Percentiles rank a stretch among this genome's conserved stretches.
Conservation (phyloP, 495 filamentous ascomycete species). For the Apodospora peruviana region DNA sequence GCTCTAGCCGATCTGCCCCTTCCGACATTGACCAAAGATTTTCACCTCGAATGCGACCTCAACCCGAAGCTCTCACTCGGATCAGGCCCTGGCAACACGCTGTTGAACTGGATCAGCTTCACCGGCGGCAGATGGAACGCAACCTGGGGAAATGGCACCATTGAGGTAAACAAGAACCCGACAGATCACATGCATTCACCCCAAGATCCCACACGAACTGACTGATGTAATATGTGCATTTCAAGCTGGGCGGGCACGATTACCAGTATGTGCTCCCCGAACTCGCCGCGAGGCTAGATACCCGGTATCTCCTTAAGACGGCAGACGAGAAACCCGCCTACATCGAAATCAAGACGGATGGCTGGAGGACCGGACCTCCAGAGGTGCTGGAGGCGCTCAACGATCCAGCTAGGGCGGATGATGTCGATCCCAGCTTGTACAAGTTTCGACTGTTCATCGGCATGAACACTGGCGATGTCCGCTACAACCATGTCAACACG, state of each 20-base stretch:
- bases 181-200: too few relatives aligned
- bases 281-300: conserved; percentile 20
- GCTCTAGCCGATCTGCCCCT: conserved; percentile 10
- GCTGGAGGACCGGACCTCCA: conserved; percentile 24
- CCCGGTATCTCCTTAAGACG: conserved; percentile 25
- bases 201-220: too few relatives aligned
- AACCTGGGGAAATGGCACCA: conserved; percentile 23
- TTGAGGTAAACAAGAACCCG: conserved; percentile 21
- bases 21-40: conserved; percentile 22
- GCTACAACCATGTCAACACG: conserved; percentile 19
- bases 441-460: conserved; percentile 21
- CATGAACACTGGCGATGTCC: conserved; percentile 25
- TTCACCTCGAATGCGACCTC: conserved; percentile 24
- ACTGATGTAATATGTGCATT: too few relatives aligned
- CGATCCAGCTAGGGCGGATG: conserved; percentile 24
- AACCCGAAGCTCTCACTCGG: conserved; percentile 25
- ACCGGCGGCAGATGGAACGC: conserved; percentile 25
- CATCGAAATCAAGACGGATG: conserved; percentile 23
- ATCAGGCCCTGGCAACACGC: conserved; percentile 6
- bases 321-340: conserved; percentile 23
- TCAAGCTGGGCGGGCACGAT: conserved; percentile 25
- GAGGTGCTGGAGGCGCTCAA: conserved; percentile 27
- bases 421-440: conserved; percentile 22
- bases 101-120: conserved; percentile 22
- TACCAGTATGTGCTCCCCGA: conserved; percentile 20